Base-by-base conservation (phyloP, 352 stramenopile species). In the Pythium oligandrum region DNA sequence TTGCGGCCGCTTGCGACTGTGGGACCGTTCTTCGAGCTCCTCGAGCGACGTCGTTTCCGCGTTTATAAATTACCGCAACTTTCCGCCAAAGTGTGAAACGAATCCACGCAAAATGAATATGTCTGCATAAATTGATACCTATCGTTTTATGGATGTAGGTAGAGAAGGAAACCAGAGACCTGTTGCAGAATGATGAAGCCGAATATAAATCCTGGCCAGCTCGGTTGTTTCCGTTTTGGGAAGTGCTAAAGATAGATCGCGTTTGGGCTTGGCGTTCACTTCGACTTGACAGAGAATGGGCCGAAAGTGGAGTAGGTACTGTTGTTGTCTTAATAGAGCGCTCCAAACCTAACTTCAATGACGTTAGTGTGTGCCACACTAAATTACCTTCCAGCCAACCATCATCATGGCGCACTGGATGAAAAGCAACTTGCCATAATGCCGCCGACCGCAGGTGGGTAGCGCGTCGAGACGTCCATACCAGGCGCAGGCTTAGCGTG, bases 371-470 rank as follows among this genome's bases (percentile, higher is more conserved):
- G 55, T 30, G 30, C 54, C 46, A 68, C 60, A 46, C 54, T 45
- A 60, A 10, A 0, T 37, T 35, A 40, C 17, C 40, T 3, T 40
- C 36, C 32, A 53, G 48, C 48, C 56, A 33, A 58, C 59, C 59
- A 66, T 53, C 59, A 26, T 26, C 17, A 26, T 26, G 17, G 17
- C 17, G 17, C 17, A 26, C 32, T 10, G 7, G 6, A 38, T 65
- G 59, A 66, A 55, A 55, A 62, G 52, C 62, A 71, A 59, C 44
- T 51, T 42, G 3, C 47, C 30, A 55, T 42, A 31, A 85, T 85
- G 74, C 71, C 74, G 53, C 73, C 73, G 17, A 84, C 73, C 5
- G 73, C 71, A 48, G 73, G 73, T 81, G 40, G 38, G 64, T 59
- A 4, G 39, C 43, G 43, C 17, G 17, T 26, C 17, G 17, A 26